These are phyloP conservation scores for Santalum album DNA, from an alignment of 164 flowering plant species.

Conservation along the genomic window DNA sequence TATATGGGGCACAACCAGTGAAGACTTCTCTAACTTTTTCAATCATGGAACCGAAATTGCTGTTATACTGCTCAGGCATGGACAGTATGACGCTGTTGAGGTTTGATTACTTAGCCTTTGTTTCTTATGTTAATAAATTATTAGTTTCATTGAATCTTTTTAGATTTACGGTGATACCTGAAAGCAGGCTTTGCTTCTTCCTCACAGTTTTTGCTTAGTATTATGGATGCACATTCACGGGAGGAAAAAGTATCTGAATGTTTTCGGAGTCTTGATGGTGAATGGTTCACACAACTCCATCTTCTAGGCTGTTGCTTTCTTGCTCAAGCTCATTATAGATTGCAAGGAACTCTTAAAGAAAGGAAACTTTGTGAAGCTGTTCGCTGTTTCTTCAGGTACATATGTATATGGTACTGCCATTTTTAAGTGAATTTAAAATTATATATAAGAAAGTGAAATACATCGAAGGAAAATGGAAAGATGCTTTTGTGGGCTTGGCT, in stretches of 20 bases:
- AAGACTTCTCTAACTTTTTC: conserved; percentile 42
- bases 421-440: too few relatives aligned
- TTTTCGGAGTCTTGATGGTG: conserved; percentile 46
- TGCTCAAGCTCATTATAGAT: conserved; percentile 54
- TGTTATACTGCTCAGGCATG: conserved; percentile 50
- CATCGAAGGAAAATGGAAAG: too few relatives aligned
- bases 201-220: conserved; percentile 42
- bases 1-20: conserved; percentile 51
- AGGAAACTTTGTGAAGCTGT: conserved; percentile 69
- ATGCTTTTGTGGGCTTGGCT: too few relatives aligned
- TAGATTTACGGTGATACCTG: neutral
- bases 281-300: conserved; percentile 61
- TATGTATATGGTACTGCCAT: neutral
- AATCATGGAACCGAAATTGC: conserved; percentile 59
- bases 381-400: conserved; percentile 87
- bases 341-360: conserved; percentile 44
- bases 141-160: conserved; percentile 3
- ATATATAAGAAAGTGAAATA: too few relatives aligned
- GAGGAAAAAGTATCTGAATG: conserved; percentile 54
- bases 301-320: conserved; percentile 86
- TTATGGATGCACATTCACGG: conserved; percentile 49
- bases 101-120: conserved; percentile 21
- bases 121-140: neutral
- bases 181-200: conserved; percentile 2
- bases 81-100: conserved; percentile 87